These are phyloP conservation scores for Nitzschia inconspicua DNA, from an alignment of 108 stramenopile species.

Conservation along the genomic window DNA sequence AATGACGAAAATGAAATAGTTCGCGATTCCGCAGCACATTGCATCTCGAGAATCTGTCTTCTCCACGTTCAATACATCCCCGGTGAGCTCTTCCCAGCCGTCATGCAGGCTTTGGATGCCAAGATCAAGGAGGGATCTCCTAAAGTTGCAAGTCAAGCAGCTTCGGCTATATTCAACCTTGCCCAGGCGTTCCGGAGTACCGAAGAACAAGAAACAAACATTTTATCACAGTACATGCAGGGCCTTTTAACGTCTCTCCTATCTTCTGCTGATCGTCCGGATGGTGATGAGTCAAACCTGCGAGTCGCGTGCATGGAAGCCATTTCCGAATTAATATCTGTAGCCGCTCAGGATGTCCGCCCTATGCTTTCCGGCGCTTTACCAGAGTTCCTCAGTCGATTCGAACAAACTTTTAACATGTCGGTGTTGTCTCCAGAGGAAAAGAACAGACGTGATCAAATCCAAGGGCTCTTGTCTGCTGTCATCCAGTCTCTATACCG, in stretches of 20 bases:
- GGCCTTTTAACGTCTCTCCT: conserved; percentile 76
- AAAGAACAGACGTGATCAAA: conserved; percentile 78
- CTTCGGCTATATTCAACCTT: conserved; percentile 91
- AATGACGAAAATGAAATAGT: conserved; percentile 79
- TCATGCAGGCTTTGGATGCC: conserved; percentile 68
- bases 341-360: conserved; percentile 77
- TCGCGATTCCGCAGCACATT: conserved; percentile 91
- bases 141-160: conserved; percentile 82
- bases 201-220: conserved; percentile 66
- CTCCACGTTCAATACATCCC: conserved; percentile 82
- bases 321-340: conserved; percentile 77
- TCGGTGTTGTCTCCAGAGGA: conserved; percentile 79
- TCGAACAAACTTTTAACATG: conserved; percentile 71
- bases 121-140: conserved; percentile 71
- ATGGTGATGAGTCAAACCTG: conserved; percentile 72
- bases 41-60: conserved; percentile 88
- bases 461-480: conserved; percentile 85
- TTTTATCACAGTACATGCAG: conserved; percentile 73
- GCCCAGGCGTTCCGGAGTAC: conserved; percentile 66
- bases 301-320: conserved; percentile 85
- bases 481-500: conserved; percentile 77
- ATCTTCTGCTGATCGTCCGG: conserved; percentile 77
- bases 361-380: conserved; percentile 63
- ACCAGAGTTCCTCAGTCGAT: conserved; percentile 75
- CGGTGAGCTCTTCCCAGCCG: conserved; percentile 64